phyloP scores from a whole-genome alignment of 2,329 filamentous ascomycete species.

The Calonectria pseudoreteaudii region DNA sequence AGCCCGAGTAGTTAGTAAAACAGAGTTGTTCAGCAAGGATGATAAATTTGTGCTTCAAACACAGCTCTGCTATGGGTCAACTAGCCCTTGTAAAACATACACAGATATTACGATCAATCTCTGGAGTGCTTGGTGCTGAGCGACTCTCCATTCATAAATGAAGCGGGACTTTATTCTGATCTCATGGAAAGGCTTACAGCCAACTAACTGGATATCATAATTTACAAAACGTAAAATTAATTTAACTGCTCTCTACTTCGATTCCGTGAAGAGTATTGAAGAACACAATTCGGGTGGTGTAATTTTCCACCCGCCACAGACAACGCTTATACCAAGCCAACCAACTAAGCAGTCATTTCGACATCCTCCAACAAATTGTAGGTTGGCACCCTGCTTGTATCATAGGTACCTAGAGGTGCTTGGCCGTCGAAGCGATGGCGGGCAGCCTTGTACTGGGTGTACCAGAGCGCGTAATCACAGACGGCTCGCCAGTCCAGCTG shows the following conservation, averaged over 20 bases:
- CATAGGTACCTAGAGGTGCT: neutral
- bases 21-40: too few species aligned
- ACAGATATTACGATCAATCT: too few species aligned
- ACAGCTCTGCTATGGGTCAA: too few species aligned
- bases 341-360: neutral
- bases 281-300: neutral
- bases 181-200: neutral
- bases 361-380: neutral
- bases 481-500: neutral
- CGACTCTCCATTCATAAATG: too few species aligned
- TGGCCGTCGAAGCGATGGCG: neutral
- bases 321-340: neutral
- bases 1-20: too few species aligned
- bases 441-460: neutral
- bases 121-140: too few species aligned
- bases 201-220: neutral
- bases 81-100: too few species aligned
- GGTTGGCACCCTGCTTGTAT: neutral
- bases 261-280: neutral
- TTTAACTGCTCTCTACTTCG: neutral
- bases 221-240: neutral
- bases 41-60: too few species aligned
- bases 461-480: neutral
- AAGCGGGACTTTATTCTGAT: too few species aligned
- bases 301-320: neutral